Evolutionary conservation across 75 land plant species (phyloP).

Genomic region (Chamaecyparis obtusa): DNA sequence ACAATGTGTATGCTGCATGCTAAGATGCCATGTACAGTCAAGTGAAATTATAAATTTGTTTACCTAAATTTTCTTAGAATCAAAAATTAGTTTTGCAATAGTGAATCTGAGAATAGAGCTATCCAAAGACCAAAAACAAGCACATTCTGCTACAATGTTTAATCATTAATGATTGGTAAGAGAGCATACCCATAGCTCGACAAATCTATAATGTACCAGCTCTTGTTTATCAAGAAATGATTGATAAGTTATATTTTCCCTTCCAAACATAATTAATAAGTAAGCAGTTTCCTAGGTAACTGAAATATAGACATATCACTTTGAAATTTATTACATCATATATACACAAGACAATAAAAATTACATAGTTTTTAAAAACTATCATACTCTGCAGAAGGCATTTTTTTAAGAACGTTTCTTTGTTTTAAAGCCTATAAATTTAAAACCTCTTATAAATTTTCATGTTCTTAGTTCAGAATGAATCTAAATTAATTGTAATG

Average conservation of each 20-base stretch:
- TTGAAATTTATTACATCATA: not conserved
- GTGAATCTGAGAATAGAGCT: not conserved
- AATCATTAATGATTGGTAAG: not conserved
- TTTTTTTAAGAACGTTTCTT: not conserved
- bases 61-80: not conserved
- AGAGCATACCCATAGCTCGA: conserved; percentile 92
- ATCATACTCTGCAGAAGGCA: not conserved
- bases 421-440: not conserved
- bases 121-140: not conserved
- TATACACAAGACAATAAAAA: not conserved
- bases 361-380: not conserved
- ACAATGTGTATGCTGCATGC: not conserved
- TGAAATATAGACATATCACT: not conserved
- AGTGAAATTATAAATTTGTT: not conserved
- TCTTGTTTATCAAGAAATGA: conserved; percentile 90
- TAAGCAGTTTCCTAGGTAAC: not conserved
- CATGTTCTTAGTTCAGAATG: not conserved
- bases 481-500: not conserved
- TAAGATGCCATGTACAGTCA: not conserved
- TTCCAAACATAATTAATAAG: conserved; percentile 25
- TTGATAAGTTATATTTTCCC: conserved; percentile 98
- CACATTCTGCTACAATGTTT: not conserved
- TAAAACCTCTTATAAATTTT: too few species aligned
- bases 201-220: conserved; percentile 96
- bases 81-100: not conserved